Conservation (phyloP, 306 rosid species). For the Medicago truncatula region MtrunA17r5.0-ANR NC_053046.1:40317001-40317500, state of each 20-base stretch:
- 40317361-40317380: neutral
- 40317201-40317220: neutral
- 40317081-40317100: neutral
- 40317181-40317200: constrained; percentile 6
- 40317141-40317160: neutral
- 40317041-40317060: neutral
- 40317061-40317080: neutral
- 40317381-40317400: too few species aligned
- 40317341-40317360: constrained; percentile 14
- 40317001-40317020: constrained; percentile 5
- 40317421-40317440: too few species aligned
- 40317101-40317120: neutral
- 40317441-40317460: too few species aligned
- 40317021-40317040: constrained; percentile 27
- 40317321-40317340: constrained; percentile 20
- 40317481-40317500: too few species aligned
- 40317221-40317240: neutral
- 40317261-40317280: neutral
- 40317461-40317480: too few species aligned
- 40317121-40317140: constrained; percentile 14
- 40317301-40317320: neutral
- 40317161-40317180: constrained; percentile 21
- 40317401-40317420: too few species aligned
- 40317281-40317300: constrained; percentile 12
- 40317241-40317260: too few species aligned